Evolutionary conservation across 306 rosid genomes (phyloP), one percentile per base, ranked within the genome.

Genomic region (Clitoria ternatea): DNA sequence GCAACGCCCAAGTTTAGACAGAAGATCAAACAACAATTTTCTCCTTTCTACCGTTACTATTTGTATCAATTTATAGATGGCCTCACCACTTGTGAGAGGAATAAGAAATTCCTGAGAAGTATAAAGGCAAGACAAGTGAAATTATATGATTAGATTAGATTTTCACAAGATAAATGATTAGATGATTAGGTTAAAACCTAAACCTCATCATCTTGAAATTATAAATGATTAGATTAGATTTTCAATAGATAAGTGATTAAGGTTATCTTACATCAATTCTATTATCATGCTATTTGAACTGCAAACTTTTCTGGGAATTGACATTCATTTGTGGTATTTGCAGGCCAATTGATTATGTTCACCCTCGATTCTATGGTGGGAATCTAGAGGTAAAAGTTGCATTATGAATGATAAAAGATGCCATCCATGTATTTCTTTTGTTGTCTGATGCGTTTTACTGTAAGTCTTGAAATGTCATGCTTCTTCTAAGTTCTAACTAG

Each of bases 271-370:
- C 24, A 47, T 54, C 50, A 53, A 37, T 44, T 77, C 61, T 67
- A 11, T 27, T 11, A 14, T 23, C 11, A 1, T 67, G 42, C 42
- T 39, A 75, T 47, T 80, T 30, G n/a, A 60, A 44, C 33, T 42
- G 73, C 60, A 22, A 44, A 54, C 12, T 68, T 57, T 57, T 43
- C 15, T 9, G 6, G 53, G 66, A 61, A 56, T 42, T 83, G 75
- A 81, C 73, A 26, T 61, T 73, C 39, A 22, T 65, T 27, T 69
- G 14, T 75, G 49, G 29, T 65, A 27, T 81, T 49, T 89, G 84
- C 87, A 92, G 98, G 96, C 87, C 66, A 87, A 92, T 6, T 89
- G 81, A 83, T 59, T 70, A 56, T 11, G 37, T 63, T 60, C 43
- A 60, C 70, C 77, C 69, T 54, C 60, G 80, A 78, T 48, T 72